A percentile compares a stretch with the other conserved stretches of the same genome.
phyloP scores from a whole-genome alignment of 306 rosid species.

The Heteromeles arbutifolia region DNA sequence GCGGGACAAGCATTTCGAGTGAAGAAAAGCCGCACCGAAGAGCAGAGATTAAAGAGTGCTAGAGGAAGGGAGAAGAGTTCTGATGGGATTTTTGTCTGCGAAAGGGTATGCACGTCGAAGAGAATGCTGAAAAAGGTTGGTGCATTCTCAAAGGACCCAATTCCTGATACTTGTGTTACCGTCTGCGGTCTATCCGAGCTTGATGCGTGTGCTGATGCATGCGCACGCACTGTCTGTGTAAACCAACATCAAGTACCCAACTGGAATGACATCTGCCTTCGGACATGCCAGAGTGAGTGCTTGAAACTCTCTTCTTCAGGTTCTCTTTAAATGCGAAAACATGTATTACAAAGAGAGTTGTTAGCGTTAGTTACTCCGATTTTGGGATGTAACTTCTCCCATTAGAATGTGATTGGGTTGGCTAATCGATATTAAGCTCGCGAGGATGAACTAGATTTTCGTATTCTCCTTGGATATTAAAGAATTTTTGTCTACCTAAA shows the following conservation, averaged over 20 bases:
- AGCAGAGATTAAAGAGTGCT: conserved; percentile 55
- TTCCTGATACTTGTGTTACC: conserved; percentile 91
- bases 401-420: not conserved
- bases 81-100: conserved; percentile 84
- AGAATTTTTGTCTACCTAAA: too few relatives aligned
- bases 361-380: not conserved
- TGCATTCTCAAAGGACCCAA: conserved; percentile 87
- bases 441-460: too few relatives aligned
- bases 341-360: not conserved
- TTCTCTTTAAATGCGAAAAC: not conserved
- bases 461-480: too few relatives aligned
- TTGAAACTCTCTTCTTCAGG: conserved; percentile 50
- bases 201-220: conserved; percentile 92
- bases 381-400: not conserved
- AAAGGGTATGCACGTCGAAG: conserved; percentile 88
- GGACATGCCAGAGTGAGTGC: conserved; percentile 95
- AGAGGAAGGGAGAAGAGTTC: conserved; percentile 88
- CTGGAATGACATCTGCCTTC: conserved; percentile 84
- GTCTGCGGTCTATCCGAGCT: conserved; percentile 91
- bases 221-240: conserved; percentile 88
- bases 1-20: conserved; percentile 75
- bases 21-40: conserved; percentile 64
- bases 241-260: conserved; percentile 93
- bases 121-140: conserved; percentile 92
- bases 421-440: not conserved